Conservation (phyloP, 306 rosid genomes). For the Dalbergia cochinchinensis region DNA sequence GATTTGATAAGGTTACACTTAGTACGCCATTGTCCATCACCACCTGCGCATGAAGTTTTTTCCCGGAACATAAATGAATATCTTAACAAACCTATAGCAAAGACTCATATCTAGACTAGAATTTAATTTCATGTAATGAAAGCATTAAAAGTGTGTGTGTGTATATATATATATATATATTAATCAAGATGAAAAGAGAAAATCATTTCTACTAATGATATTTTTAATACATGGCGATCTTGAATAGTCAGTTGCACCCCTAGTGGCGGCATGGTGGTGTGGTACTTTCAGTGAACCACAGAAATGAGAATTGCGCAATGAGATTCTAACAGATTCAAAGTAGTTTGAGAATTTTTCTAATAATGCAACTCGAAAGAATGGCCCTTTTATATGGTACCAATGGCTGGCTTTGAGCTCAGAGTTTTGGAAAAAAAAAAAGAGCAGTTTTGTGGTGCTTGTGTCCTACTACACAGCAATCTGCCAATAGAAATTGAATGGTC, state of each 20-base stretch:
- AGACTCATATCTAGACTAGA: constrained; percentile 6
- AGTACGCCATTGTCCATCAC: constrained; percentile 88
- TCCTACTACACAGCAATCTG: constrained; percentile 34
- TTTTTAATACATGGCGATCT: constrained; percentile 57
- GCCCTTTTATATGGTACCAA: constrained; percentile 26
- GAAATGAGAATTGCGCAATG: neutral
- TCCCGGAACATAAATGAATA: neutral
- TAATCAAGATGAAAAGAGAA: neutral
- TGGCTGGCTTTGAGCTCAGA: constrained; percentile 30
- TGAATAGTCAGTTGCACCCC: constrained; percentile 59
- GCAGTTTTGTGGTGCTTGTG: constrained; percentile 27
- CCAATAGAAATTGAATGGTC: constrained; percentile 43
- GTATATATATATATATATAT: no score
- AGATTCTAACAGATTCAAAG: constrained; percentile 31
- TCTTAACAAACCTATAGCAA: no score
- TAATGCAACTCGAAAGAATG: constrained; percentile 27
- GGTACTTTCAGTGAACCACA: constrained; percentile 16
- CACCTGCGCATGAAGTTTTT: constrained; percentile 59
- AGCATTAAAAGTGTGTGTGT: no score
- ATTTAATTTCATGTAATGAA: neutral
- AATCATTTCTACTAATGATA: neutral
- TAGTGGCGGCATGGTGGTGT: constrained; percentile 46
- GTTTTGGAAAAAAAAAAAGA: constrained; percentile 21
- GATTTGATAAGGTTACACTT: constrained; percentile 82
- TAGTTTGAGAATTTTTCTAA: constrained; percentile 27